These are phyloP conservation scores for Vanrija sp. DNA, from an alignment of 1,284 basidiomycete genomes.

Conservation along the genomic window DNA sequence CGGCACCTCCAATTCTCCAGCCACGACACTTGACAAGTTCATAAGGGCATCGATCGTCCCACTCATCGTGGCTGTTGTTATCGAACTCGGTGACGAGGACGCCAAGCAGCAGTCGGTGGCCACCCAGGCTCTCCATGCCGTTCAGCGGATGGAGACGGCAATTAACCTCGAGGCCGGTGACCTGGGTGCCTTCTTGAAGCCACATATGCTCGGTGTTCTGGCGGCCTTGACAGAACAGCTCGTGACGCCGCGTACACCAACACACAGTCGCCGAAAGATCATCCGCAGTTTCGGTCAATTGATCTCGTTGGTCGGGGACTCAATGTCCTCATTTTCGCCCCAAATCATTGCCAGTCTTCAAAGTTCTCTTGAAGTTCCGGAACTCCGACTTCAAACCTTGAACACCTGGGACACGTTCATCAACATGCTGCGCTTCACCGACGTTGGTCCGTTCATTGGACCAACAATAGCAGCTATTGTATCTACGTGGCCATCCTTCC, in stretches of 20 bases:
- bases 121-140: conserved; percentile 58
- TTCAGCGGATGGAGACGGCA: conserved; percentile 55
- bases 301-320: conserved; percentile 65
- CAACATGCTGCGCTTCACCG: conserved; percentile 62
- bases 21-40: conserved; percentile 10
- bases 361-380: conserved; percentile 66
- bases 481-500: conserved; percentile 67
- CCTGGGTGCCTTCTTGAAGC: conserved; percentile 62
- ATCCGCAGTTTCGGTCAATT: conserved; percentile 75
- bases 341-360: conserved; percentile 97
- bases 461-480: conserved; percentile 83
- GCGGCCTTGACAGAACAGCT: conserved; percentile 75
- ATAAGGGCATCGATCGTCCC: conserved; percentile 64
- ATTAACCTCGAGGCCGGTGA: conserved; percentile 38
- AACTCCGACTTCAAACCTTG: conserved; percentile 73
- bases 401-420: conserved; percentile 80
- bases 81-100: conserved; percentile 67
- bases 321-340: conserved; percentile 70
- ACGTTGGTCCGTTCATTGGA: conserved; percentile 81
- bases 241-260: conserved; percentile 65
- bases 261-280: conserved; percentile 65
- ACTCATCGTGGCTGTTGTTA: conserved; percentile 68
- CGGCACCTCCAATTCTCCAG: conserved; percentile 4
- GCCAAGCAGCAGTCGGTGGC: conserved; percentile 50
- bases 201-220: conserved; percentile 75